Conservation (phyloP, 495 filamentous ascomycete species). For the Penicillium robsamsonii region DNA sequence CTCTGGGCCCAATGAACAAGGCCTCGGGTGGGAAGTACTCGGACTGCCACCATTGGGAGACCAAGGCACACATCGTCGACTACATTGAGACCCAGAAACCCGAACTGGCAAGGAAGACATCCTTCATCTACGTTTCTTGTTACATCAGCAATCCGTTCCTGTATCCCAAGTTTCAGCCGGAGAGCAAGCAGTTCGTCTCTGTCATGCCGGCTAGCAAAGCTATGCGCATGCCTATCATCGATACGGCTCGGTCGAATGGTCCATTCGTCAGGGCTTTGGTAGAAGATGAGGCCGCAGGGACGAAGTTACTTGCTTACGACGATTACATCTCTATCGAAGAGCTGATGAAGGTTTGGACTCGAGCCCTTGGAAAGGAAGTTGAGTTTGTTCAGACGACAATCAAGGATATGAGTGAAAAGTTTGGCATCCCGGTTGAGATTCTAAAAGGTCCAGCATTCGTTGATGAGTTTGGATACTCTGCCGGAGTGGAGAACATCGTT, state of each 20-base stretch:
- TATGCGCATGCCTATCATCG: slow-evolving; percentile 37
- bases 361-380: slow-evolving; percentile 31
- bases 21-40: slow-evolving; percentile 39
- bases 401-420: slow-evolving; percentile 32
- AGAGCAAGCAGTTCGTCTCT: slow-evolving; percentile 25
- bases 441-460: slow-evolving; percentile 34
- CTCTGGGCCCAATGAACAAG: slow-evolving; percentile 30
- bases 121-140: slow-evolving; percentile 33
- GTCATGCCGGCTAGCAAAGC: slow-evolving; percentile 25
- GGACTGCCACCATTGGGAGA: slow-evolving; percentile 37
- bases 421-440: slow-evolving; percentile 38
- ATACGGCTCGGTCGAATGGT: slow-evolving; percentile 37
- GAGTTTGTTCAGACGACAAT: slow-evolving; percentile 25
- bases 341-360: slow-evolving; percentile 31
- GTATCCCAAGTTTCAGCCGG: slow-evolving; percentile 27
- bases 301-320: slow-evolving; percentile 45
- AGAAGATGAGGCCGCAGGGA: slow-evolving; percentile 36
- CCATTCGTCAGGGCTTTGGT: slow-evolving; percentile 43
- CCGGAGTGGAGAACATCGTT: slow-evolving; percentile 33
- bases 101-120: slow-evolving; percentile 28
- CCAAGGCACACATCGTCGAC: slow-evolving; percentile 37
- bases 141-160: slow-evolving; percentile 36
- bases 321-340: slow-evolving; percentile 32
- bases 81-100: slow-evolving; percentile 33
- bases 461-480: slow-evolving; percentile 42